Percentiles rank a stretch among this genome's conserved stretches.
phyloP scores from a whole-genome alignment of 257 asterid species.

The Nicotiana otophora region DNA sequence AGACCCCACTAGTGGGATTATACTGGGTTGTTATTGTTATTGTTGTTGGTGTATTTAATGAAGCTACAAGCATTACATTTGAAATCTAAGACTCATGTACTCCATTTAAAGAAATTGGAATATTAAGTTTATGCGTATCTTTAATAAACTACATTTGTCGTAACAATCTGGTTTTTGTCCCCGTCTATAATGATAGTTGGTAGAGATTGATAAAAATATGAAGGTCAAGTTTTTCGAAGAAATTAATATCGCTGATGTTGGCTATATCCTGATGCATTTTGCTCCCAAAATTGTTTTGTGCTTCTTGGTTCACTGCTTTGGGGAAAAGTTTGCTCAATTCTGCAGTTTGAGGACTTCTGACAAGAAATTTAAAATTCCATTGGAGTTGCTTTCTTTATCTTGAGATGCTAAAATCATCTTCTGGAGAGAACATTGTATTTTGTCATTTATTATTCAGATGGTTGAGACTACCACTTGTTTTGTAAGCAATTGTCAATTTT shows the following conservation, averaged over 20 bases:
- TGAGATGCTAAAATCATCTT: background rate
- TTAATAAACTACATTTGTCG: too few species aligned
- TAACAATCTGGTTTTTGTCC: background rate
- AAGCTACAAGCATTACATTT: background rate
- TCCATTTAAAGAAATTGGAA: background rate
- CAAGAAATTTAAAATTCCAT: background rate
- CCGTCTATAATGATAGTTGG: background rate
- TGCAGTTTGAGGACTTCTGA: background rate
- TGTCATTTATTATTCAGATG: background rate
- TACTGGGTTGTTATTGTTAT: too few species aligned
- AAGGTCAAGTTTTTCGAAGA: background rate
- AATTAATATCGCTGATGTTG: background rate
- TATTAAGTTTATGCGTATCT: background rate
- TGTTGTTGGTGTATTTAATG: background rate
- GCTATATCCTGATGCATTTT: too few species aligned
- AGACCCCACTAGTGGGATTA: too few species aligned
- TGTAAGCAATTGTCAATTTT: background rate
- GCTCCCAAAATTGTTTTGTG: background rate
- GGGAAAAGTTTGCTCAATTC: background rate
- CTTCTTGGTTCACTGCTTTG: background rate
- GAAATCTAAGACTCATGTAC: background rate
- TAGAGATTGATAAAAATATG: background rate
- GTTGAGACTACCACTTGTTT: background rate
- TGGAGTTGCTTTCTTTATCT: background rate
- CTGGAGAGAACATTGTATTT: background rate